Base-by-base conservation (phyloP, 371 early-diverging fungal species). In the Mortierella sp. region DNA sequence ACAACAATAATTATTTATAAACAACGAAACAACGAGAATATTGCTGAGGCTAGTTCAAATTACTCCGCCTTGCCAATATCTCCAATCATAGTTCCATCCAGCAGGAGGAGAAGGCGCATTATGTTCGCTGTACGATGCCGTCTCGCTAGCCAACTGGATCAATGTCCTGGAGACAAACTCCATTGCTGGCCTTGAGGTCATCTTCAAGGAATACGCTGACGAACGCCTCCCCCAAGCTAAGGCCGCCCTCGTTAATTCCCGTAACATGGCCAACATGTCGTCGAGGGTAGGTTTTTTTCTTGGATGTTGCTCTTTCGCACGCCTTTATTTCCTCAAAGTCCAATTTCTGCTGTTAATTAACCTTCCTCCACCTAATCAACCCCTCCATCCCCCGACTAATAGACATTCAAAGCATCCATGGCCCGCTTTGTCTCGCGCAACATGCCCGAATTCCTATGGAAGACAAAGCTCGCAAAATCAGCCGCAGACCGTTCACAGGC, bases 101-200 rank as follows among this genome's bases (percentile, higher is more conserved):
- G 50, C 73, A 34, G 73, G 50, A 21, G 75, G 75, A 21, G 47
- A 31, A 24, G 73, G 80, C 21, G 78, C 82, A 6, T 8, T 77
- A 8, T 48, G 70, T 13, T 57, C 82, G 24, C 60, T 81, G 44
- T 71, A 73, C 34, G 82, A 81, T 54, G 82, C 78, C 0, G 72
- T 81, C 8, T 74, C 58, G 26, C 47, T 80, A 28, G 80, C 80
- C 68, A 76, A 76, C 60, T 63, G 60, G 72, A 47, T 76, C 70
- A 74, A 79, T 31, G 50, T 60, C 31, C 34, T 79, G 8, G 28
- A 31, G 16, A 28, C 74, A 21, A 54, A 57, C 24, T 24, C 42
- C 7, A n/a, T 52, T 19, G 21, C 72, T 2, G 76, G 76, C 5
- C 13, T 80, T 6, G 72, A 80, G 4, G 48, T 34, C n/a, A 63